A percentile compares a stretch with the other conserved stretches of the same genome.
phyloP scores from a whole-genome alignment of 805 yeast genomes.

The Metschnikowia bowlesiae region DNA sequence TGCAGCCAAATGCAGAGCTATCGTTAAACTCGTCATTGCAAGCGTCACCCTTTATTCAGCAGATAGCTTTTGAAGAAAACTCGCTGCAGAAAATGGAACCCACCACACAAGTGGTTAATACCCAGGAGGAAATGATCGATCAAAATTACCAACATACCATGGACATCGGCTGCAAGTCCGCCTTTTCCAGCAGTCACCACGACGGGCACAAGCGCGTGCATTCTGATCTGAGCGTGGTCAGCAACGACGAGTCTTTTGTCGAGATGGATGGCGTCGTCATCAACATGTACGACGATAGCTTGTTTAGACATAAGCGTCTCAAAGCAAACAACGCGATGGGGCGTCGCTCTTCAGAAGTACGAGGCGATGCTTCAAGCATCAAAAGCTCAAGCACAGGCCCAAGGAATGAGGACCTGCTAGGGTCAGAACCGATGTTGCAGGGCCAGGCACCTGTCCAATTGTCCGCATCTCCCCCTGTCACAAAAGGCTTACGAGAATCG shows the following conservation, averaged over 20 bases:
- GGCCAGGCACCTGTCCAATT: background rate
- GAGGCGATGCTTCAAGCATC: background rate
- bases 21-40: background rate
- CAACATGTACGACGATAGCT: slow-evolving; percentile 24
- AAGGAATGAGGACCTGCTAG: too few relatives aligned
- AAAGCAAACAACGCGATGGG: background rate
- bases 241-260: slow-evolving; percentile 10
- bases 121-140: slow-evolving; percentile 22
- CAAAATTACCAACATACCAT: slow-evolving; percentile 3
- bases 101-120: slow-evolving; percentile 33
- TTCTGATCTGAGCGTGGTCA: slow-evolving; percentile 1
- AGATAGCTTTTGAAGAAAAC: background rate
- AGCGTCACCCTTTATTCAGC: background rate
- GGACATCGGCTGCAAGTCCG: slow-evolving; percentile 13
- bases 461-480: background rate
- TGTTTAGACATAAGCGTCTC: slow-evolving; percentile 21
- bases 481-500: background rate
- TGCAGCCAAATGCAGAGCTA: background rate
- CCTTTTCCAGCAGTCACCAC: slow-evolving; percentile 20
- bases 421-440: too few relatives aligned
- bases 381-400: background rate
- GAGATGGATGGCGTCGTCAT: slow-evolving; percentile 17
- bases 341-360: background rate
- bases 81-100: slow-evolving; percentile 10
- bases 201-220: slow-evolving; percentile 5